Evolutionary conservation across 108 stramenopile species (phyloP), one percentile per base, ranked within the genome.

Genomic region (Stephanodiscus minutulus): DNA sequence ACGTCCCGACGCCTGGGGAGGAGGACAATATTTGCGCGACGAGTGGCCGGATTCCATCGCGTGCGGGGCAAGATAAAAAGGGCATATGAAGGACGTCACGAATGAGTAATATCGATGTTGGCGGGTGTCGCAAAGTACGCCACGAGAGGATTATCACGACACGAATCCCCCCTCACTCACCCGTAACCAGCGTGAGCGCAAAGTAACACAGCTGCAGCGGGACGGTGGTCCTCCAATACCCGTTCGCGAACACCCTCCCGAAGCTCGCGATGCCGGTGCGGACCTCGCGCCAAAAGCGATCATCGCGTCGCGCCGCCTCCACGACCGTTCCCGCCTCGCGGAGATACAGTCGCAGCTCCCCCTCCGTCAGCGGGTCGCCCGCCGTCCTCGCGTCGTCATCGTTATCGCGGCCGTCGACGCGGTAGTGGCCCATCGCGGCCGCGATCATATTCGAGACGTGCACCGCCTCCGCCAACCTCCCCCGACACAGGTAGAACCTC

Each of bases 171-270:
- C n/a, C n/a, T n/a, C n/a, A n/a, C 64, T 64, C 35, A 64, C 72
- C 63, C 28, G 77, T 72, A 0, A 72, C 58, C 28, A 72, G 44
- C 12, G 70, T 72, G 0, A 79, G 60, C 35, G 57, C 72, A 28
- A 71, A 52, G 52, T 79, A 79, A 1, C 70, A 58, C 21, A 79
- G 47, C 48, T 79, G 77, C 44, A 79, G 35, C 13, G 77, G 77
- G 41, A 79, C 50, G 20, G 77, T 79, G 9, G 53, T 43, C 52
- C 37, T 71, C 58, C 71, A 68, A 70, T 72, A 60, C 25, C 77
- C 48, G 54, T 72, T 60, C 17, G 33, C 43, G 44, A 72, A 79
- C 27, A 79, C 77, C 25, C 72, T 64, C 22, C 28, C 55, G 54
- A 72, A 61, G 18, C 41, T 59, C 12, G 37, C 9, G 11, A 77